Evolutionary conservation across 1,284 basidiomycete species (phyloP).

Genomic region (Fomitopsis schrenkii): DNA sequence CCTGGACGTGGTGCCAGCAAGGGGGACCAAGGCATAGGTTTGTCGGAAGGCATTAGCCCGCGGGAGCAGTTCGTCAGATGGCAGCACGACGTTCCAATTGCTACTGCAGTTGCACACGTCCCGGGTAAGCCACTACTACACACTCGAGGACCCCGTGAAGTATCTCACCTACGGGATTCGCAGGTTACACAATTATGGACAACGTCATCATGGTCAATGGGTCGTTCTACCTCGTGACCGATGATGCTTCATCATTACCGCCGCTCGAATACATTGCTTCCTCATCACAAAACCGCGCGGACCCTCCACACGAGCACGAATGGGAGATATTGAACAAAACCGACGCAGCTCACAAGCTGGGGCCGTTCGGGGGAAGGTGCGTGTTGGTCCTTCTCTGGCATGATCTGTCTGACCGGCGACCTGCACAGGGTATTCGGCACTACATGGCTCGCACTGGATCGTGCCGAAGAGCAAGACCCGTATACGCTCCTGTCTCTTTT

Average conservation of each 20-base stretch:
- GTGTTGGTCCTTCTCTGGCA: constrained; percentile 4
- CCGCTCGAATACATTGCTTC: constrained; percentile 45
- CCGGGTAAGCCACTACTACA: constrained; percentile 42
- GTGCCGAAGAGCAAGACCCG: constrained; percentile 43
- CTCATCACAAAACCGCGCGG: constrained; percentile 30
- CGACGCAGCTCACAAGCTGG: constrained; percentile 24
- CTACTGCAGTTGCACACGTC: constrained; percentile 50
- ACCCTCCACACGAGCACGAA: constrained; percentile 51
- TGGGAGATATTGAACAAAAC: constrained; percentile 41
- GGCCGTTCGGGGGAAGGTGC: constrained; percentile 29
- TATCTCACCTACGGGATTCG: background rate
- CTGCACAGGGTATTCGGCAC: constrained; percentile 24
- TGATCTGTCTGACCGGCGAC: background rate
- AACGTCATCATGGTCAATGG: constrained; percentile 69
- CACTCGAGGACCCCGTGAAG: background rate
- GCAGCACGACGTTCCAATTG: constrained; percentile 48
- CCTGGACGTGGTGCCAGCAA: constrained; percentile 25
- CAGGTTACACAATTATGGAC: constrained; percentile 77
- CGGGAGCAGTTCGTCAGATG: constrained; percentile 51
- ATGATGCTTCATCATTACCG: constrained; percentile 49
- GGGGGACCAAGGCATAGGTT: constrained; percentile 18
- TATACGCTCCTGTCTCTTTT: constrained; percentile 78
- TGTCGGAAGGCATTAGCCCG: constrained; percentile 30
- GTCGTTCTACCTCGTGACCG: constrained; percentile 64
- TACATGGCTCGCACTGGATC: constrained; percentile 25